Evolutionary conservation across 305 asterid genomes (phyloP), one percentile per base, ranked within the genome.

Genomic region (Solanum hybrid): DNA sequence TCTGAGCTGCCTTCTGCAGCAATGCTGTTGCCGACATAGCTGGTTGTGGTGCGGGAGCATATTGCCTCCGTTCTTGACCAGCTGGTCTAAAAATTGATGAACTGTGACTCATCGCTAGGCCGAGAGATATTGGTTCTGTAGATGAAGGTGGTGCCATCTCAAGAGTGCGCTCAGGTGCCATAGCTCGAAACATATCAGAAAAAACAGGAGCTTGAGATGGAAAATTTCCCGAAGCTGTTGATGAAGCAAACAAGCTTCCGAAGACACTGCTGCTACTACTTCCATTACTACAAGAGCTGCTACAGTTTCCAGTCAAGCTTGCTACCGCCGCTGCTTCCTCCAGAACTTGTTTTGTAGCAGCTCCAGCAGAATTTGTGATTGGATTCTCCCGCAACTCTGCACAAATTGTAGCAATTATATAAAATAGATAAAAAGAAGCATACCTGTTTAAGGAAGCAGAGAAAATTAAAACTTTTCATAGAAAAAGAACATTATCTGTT

Each of bases 21-120:
- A 97, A 93, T 35, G 99, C 98, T 14, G 99, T 97, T 26, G 99
- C 99, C 5, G 99, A 96, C 93, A 97, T 93, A 13, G 97, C 95
- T 6, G 98, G 98, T 87, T 92, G 98, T 8, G 96, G 94, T 40
- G 94, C 89, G 0, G 94, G 93, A 37, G 95, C 94, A 82, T 96
- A 96, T 91, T 96, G 99, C 94, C 97, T 90, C 2, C 92, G 93
- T 37, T 95, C 98, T 92, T 93, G 98, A 82, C 96, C 97, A 13
- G 93, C 92, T 37, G 95, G 90, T 75, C 93, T 96, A 14, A 96
- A 96, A 75, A 94, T 90, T 4, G 97, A 94, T 4, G 97, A 93
- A 16, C 97, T 94, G 51, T 95, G 98, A 90, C 92, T 95, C 92
- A 95, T 92, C 13, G 96, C 94, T 31, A 97, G 96, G 93, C 98